These are phyloP conservation scores for Kickxella alabastrina DNA, from an alignment of 192 early-diverging fungal species.

Conservation along the genomic window DNA sequence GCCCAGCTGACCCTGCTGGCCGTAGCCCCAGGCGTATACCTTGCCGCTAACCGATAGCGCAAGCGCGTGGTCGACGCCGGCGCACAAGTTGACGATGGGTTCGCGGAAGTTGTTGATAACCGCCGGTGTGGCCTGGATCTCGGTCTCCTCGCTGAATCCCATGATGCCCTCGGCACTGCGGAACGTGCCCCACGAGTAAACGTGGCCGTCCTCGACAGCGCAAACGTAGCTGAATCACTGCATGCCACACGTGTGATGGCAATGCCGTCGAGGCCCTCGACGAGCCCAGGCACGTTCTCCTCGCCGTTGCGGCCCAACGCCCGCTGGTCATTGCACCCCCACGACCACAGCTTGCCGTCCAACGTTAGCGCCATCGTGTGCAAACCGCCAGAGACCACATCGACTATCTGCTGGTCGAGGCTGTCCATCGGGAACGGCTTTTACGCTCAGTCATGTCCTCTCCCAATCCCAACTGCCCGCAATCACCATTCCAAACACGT, in stretches of 20 bases:
- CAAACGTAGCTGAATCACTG: constrained; percentile 81
- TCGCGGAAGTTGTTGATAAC: constrained; percentile 58
- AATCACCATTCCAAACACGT: constrained; percentile 88
- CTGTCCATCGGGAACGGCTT: constrained; percentile 64
- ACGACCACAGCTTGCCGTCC: constrained; percentile 79
- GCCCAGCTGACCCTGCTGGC: constrained; percentile 86
- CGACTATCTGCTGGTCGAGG: constrained; percentile 72
- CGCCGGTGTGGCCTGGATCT: constrained; percentile 60
- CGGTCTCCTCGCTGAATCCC: constrained; percentile 68
- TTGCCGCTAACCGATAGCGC: constrained; percentile 67
- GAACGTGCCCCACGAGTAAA: constrained; percentile 88
- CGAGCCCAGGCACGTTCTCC: constrained; percentile 66
- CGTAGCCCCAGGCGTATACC: constrained; percentile 87
- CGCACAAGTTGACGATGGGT: constrained; percentile 70
- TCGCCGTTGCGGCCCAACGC: constrained; percentile 70
- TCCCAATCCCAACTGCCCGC: constrained; percentile 89
- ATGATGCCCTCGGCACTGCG: constrained; percentile 80
- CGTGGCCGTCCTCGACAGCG: constrained; percentile 68
- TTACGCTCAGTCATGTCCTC: constrained; percentile 76
- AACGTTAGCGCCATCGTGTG: constrained; percentile 75
- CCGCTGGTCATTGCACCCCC: constrained; percentile 95
- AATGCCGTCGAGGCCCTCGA: constrained; percentile 73
- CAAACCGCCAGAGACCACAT: constrained; percentile 81
- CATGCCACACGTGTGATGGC: constrained; percentile 73
- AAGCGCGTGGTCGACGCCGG: constrained; percentile 83